Evolutionary conservation across 1,284 basidiomycete genomes (phyloP).

Genomic region (Chondrostereum purpureum): DNA sequence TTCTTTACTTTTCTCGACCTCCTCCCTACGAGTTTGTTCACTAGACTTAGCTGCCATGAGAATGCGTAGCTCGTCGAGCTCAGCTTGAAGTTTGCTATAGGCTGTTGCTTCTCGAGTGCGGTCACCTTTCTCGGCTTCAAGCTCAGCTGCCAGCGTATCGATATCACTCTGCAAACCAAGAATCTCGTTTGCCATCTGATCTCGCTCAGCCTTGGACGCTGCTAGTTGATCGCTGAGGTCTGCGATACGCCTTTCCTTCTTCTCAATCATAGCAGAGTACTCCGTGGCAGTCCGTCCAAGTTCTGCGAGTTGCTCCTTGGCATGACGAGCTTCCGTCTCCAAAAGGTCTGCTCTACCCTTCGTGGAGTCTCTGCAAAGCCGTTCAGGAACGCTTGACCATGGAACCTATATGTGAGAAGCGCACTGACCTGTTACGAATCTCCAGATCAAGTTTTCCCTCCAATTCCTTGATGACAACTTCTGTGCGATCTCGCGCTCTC

Average conservation of each 20-base stretch:
- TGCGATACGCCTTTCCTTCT: conserved; percentile 71
- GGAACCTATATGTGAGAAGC: conserved; percentile 7
- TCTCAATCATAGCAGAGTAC: conserved; percentile 72
- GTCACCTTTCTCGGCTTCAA: conserved; percentile 61
- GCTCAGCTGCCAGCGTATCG: conserved; percentile 62
- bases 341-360: conserved; percentile 55
- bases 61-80: conserved; percentile 81
- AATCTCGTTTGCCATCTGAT: conserved; percentile 51
- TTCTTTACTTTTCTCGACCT: conserved; percentile 85
- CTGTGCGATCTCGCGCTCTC: conserved; percentile 74
- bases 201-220: conserved; percentile 44
- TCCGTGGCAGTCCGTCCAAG: conserved; percentile 71
- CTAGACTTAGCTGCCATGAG: conserved; percentile 81
- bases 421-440: conserved; percentile 56
- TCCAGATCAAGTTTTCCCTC: conserved; percentile 71
- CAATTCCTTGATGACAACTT: conserved; percentile 61
- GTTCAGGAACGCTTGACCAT: conserved; percentile 1
- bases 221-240: conserved; percentile 56
- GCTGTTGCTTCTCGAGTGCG: conserved; percentile 44
- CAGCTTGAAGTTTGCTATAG: conserved; percentile 65
- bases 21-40: conserved; percentile 79
- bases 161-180: conserved; percentile 64
- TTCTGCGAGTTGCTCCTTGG: conserved; percentile 78
- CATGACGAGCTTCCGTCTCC: conserved; percentile 62
- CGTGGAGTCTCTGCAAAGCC: conserved; percentile 47